Evolutionary conservation across 768 basidiomycete genomes (phyloP), one percentile per base, ranked within the genome.

Genomic region (Tylopilus balloui): DNA sequence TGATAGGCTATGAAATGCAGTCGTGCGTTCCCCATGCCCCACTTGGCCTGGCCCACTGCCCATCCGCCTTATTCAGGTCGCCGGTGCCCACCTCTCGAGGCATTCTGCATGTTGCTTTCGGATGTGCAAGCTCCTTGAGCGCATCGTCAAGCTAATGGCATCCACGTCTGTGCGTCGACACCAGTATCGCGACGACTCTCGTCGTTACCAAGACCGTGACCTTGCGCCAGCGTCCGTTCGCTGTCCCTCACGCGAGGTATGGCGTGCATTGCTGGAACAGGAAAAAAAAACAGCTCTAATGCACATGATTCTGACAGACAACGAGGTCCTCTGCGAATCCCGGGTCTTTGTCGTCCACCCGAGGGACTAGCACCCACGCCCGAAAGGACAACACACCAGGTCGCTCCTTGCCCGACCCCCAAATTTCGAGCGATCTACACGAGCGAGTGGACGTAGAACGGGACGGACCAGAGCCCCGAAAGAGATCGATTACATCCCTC

Each of bases 111-210:
- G 43, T 45, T 37, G 40, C 40, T 42, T 20, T 39, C 28, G 58
- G 15, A 60, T 57, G 58, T 48, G 54, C 45, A 45, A 50, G 20
- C 38, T 59, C 31, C 10, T 31, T 29, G 36, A 19, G 6, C 54
- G 44, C 39, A 17, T 61, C 45, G 17, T 45, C 54, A 45, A 46
- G 47, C 13, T 42, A 41, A 42, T 47, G 13, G 19, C 27, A 39
- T 48, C 45, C 51, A 52, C 50, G 59, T 42, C 46, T 41, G 17
- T 17, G 4, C 49, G 34, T 37, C 47, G 42, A 31, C 49, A 32
- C 31, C n/a, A 20, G 11, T 12, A 28, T 9, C 5, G 11, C 20
- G 56, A 42, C 10, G 47, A 41, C 20, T 41, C 56, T 14, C 47
- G n/a, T 14, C 34, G 14, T 23, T 10, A 23, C 27, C 35, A 23